Base-by-base conservation (phyloP, 164 flowering plant genomes). In the Tetrastigma voinierianum region DNA sequence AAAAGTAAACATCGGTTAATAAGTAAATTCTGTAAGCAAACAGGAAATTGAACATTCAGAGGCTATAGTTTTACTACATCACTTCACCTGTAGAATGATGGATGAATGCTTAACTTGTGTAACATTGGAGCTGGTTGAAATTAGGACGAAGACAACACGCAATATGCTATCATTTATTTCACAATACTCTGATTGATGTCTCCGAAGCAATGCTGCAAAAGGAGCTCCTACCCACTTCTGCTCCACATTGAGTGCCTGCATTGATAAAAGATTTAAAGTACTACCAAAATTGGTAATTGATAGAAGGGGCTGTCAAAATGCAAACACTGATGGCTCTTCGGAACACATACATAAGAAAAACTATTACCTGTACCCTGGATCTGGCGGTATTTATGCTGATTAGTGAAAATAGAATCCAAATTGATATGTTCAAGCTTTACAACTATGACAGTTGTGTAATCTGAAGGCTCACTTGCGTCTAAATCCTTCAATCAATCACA, bases 191-290 rank as follows among this genome's bases (percentile, higher is more conserved):
- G 66, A 62, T 25, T 74, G 87, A 72, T 86, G 89, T 74, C 88
- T 76, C 15, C 96, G 90, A 67, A 91, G 82, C 89, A 95, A 70
- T 67, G 98, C 83, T 25, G 89, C 89, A 84, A 87, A 90, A 51
- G 97, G 96, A 75, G 98, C 93, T 75, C 97, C 98, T 18, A 49
- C 70, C 97, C 97, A 86, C 86, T 90, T 95, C 65, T 80, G 82
- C 57, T 91, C 98, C 69, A 90, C 86, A 76, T 72, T 73, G 51
- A 91, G 17, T 47, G 90, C 83, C 98, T 95, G 87, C 76, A 81
- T 46, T 49, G 15, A 65, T 24, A 59, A 59, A 62, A 61, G 70
- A 32, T 44, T 51, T 54, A 12, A 24, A 25, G 40, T 4, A 56
- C 46, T n/a, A 51, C 65, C 57, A 70, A 43, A 56, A 48, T 4